A percentile compares a stretch with the other conserved stretches of the same genome.
Conservation (phyloP, 1,139 yeast genomes). For the Yamadazyma triangularis region DNA sequence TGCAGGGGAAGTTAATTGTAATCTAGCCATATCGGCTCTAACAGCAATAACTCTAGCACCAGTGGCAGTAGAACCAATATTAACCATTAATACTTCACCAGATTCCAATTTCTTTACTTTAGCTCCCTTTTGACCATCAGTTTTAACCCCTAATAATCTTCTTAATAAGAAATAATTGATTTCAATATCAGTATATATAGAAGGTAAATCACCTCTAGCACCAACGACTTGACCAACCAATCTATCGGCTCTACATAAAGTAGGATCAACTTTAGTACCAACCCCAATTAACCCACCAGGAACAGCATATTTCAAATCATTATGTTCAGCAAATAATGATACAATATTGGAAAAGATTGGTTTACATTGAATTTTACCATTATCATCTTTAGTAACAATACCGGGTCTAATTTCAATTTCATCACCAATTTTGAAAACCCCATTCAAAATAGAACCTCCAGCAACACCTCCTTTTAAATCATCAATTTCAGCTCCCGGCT, state of each 20-base stretch:
- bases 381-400: slow-evolving; percentile 92
- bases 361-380: slow-evolving; percentile 89
- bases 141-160: slow-evolving; percentile 96
- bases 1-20: slow-evolving; percentile 95
- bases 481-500: slow-evolving; percentile 97
- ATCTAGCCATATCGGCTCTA: slow-evolving; percentile 98
- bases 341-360: slow-evolving; percentile 94
- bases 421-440: slow-evolving; percentile 95
- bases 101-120: slow-evolving; percentile 91
- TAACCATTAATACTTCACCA: slow-evolving; percentile 97
- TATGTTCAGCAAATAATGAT: slow-evolving; percentile 94
- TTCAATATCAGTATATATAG: slow-evolving; percentile 94
- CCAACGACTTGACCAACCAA: slow-evolving; percentile 99
- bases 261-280: slow-evolving; percentile 98
- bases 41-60: slow-evolving; percentile 99
- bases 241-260: slow-evolving; percentile 98
- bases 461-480: slow-evolving; percentile 99
- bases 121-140: slow-evolving; percentile 93
- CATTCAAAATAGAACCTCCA: slow-evolving; percentile 96
- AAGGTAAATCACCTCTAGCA: slow-evolving; percentile 92
- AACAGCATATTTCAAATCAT: slow-evolving; percentile 96
- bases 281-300: slow-evolving; percentile 99
- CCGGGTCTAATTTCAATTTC: slow-evolving; percentile 99
- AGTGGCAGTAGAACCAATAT: slow-evolving; percentile 98
- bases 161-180: slow-evolving; percentile 95